Evolutionary conservation across 2,329 filamentous ascomycete species (phyloP).

Genomic region (Diaporthe longicolla): DNA sequence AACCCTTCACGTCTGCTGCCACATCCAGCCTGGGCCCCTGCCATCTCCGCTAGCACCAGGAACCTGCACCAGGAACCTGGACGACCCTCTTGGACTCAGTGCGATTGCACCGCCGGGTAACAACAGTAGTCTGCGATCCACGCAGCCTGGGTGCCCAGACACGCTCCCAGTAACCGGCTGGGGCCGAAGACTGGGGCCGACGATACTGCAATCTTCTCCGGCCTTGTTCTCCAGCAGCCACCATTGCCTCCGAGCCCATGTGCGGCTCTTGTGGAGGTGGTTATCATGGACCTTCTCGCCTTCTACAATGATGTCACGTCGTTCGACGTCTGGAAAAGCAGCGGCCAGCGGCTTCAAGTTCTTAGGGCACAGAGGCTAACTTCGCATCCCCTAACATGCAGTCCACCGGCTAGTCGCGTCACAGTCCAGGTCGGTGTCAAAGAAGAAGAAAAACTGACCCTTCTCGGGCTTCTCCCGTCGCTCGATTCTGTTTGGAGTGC

Average conservation of each 20-base stretch:
- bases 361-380: slow-evolving; percentile 51
- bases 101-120: neutral
- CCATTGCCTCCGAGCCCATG: neutral
- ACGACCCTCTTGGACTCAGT: neutral
- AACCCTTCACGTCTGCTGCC: neutral
- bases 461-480: slow-evolving; percentile 12
- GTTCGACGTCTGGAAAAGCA: slow-evolving; percentile 8
- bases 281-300: neutral
- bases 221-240: slow-evolving; percentile 21
- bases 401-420: slow-evolving; percentile 51
- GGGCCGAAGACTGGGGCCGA: slow-evolving; percentile 25
- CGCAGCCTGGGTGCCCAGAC: slow-evolving; percentile 17
- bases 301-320: slow-evolving; percentile 21
- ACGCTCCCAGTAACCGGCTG: slow-evolving; percentile 17
- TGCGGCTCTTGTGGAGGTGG: neutral
- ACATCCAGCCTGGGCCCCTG: slow-evolving; percentile 9
- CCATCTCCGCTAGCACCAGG: neutral
- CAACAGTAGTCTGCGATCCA: slow-evolving; percentile 15
- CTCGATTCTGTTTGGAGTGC: slow-evolving; percentile 40
- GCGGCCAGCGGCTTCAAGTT: slow-evolving; percentile 27
- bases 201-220: slow-evolving; percentile 28
- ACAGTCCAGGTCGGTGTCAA: slow-evolving; percentile 44
- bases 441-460: slow-evolving; percentile 32
- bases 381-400: slow-evolving; percentile 53
- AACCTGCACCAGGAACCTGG: neutral